Conservation (phyloP, 1,284 basidiomycete genomes). For the Trametes versicolor region DNA sequence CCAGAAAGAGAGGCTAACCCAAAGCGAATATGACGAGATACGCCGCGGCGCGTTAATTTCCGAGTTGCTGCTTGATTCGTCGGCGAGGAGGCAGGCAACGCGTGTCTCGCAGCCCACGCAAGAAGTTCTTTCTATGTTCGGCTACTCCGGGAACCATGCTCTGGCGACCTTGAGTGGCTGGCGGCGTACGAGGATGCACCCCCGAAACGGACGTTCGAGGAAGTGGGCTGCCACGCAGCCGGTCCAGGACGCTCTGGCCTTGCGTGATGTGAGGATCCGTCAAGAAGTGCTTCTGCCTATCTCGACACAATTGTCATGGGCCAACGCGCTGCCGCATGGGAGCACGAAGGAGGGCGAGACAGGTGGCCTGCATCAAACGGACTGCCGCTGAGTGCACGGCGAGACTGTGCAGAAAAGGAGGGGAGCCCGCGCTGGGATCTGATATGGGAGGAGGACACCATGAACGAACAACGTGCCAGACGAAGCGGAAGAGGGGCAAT, state of each 20-base stretch:
- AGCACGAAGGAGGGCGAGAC: background rate
- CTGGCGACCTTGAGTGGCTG: background rate
- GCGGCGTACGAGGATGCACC: slow-evolving; percentile 4
- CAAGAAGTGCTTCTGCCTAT: slow-evolving; percentile 21
- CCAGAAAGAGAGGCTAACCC: slow-evolving; percentile 14
- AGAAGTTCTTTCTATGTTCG: background rate
- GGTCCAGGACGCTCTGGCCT: slow-evolving; percentile 31
- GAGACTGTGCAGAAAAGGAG: background rate
- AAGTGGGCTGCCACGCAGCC: slow-evolving; percentile 12
- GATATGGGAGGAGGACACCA: slow-evolving; percentile 4
- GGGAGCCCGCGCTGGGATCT: slow-evolving; percentile 1
- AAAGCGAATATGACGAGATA: slow-evolving; percentile 14
- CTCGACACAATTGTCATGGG: slow-evolving; percentile 15
- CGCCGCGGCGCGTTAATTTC: slow-evolving; percentile 25
- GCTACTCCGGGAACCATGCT: slow-evolving; percentile 14
- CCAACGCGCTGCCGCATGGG: slow-evolving; percentile 18
- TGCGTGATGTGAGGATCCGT: slow-evolving; percentile 24
- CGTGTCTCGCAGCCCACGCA: background rate
- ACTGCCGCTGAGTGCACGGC: background rate
- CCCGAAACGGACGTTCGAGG: slow-evolving; percentile 14
- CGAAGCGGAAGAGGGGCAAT: background rate
- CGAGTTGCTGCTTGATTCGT: slow-evolving; percentile 15
- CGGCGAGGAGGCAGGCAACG: slow-evolving; percentile 9
- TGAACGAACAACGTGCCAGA: slow-evolving; percentile 14
- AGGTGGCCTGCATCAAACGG: slow-evolving; percentile 8